A percentile compares a stretch with the other conserved stretches of the same genome.
Conservation (phyloP, 208 protist species). For the Blastocrithidia nonstop region DNA sequence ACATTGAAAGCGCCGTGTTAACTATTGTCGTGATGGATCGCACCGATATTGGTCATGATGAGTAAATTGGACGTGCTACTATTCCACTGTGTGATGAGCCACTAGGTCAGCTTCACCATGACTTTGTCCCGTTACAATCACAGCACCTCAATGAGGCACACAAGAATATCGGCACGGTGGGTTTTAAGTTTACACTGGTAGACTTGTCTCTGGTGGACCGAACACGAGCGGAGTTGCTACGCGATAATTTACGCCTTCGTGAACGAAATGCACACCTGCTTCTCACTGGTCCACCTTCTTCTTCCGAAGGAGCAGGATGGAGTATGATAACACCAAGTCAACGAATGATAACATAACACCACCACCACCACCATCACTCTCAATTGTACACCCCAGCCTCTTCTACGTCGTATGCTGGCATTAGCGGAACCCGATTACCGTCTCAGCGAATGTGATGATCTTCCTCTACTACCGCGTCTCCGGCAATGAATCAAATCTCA, state of each 20-base stretch:
- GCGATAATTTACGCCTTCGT: not conserved
- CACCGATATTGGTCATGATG: conserved; percentile 30
- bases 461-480: too few species aligned
- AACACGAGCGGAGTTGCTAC: conserved; percentile 16
- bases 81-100: conserved; percentile 28
- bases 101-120: conserved; percentile 34
- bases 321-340: too few species aligned
- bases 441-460: too few species aligned
- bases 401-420: too few species aligned
- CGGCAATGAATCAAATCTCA: too few species aligned
- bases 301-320: too few species aligned
- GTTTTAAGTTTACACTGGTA: conserved; percentile 59
- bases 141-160: not conserved
- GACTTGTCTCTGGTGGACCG: conserved; percentile 46
- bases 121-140: conserved; percentile 32
- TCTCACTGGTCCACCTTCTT: too few species aligned
- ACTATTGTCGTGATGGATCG: conserved; percentile 70
- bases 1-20: conserved; percentile 15
- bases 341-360: too few species aligned
- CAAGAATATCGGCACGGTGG: conserved; percentile 30
- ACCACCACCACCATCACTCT: too few species aligned
- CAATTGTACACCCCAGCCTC: too few species aligned
- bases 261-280: too few species aligned
- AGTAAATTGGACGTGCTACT: conserved; percentile 40
- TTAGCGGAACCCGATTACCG: too few species aligned